A percentile compares a stretch with the other conserved stretches of the same genome.
Evolutionary conservation across 805 yeast genomes (phyloP).

Genomic region (Deakozyma indianensis): DNA sequence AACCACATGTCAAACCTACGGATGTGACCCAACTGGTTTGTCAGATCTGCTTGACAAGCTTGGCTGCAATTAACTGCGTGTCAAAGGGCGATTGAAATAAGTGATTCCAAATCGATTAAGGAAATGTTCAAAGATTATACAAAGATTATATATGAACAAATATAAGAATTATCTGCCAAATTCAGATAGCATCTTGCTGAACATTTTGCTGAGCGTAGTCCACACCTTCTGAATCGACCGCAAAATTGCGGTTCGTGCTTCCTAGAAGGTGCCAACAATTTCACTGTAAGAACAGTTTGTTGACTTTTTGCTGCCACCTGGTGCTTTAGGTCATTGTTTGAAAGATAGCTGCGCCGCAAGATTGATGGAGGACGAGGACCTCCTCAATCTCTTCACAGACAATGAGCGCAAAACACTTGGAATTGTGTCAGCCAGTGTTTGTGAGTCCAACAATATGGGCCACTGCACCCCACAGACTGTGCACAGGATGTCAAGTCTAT

Average conservation of each 20-base stretch:
- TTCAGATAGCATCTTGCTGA: background rate
- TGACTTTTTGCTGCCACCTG: slow-evolving; percentile 19
- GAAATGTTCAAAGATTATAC: too few species aligned
- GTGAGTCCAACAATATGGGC: background rate
- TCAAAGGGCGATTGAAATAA: too few species aligned
- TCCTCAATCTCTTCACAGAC: background rate
- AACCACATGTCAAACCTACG: background rate
- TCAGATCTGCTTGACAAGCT: background rate
- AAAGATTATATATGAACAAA: too few species aligned
- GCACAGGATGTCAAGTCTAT: too few species aligned
- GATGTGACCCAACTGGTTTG: background rate
- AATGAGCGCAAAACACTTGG: background rate
- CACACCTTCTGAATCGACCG: background rate
- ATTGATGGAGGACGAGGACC: background rate
- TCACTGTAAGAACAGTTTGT: slow-evolving; percentile 30
- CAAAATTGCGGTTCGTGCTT: slow-evolving; percentile 1
- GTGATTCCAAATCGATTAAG: too few species aligned
- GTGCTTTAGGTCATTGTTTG: background rate
- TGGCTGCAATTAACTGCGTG: background rate
- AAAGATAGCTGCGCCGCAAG: background rate
- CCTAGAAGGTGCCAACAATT: slow-evolving; percentile 25
- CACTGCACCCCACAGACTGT: too few species aligned
- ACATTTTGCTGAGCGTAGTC: background rate
- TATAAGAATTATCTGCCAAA: background rate
- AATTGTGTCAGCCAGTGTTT: background rate